These are phyloP conservation scores for Hymenoscyphus linearis DNA, from an alignment of 2,329 filamentous ascomycete genomes.

Conservation along the genomic window DNA sequence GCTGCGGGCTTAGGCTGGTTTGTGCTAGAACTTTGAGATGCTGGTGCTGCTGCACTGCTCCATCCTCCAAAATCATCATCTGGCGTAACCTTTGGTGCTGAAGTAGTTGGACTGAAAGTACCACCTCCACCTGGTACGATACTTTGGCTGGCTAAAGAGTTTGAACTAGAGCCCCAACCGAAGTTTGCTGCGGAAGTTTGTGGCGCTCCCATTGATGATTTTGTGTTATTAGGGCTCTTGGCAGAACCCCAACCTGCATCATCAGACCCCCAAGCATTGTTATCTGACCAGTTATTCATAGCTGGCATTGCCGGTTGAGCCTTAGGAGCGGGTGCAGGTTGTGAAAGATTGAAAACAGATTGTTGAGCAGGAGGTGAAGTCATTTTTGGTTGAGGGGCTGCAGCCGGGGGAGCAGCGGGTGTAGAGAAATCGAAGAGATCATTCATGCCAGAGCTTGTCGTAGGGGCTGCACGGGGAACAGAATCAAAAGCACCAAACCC, in stretches of 20 bases:
- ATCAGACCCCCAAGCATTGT: conserved; percentile 64
- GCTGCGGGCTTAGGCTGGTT: conserved; percentile 49
- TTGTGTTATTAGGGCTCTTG: conserved; percentile 41
- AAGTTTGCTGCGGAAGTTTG: conserved; percentile 55
- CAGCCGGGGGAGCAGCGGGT: conserved; percentile 38
- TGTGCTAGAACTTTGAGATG: conserved; percentile 38
- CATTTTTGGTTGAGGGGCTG: conserved; percentile 34
- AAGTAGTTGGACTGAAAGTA: conserved; percentile 50
- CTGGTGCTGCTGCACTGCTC: conserved; percentile 67
- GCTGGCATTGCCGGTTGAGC: conserved; percentile 37
- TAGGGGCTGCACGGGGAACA: conserved; percentile 33
- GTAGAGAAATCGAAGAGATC: conserved; percentile 77
- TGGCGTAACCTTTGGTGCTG: conserved; percentile 64
- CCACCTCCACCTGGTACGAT: conserved; percentile 59
- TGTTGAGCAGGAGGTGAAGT: conserved; percentile 36
- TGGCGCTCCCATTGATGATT: conserved; percentile 35
- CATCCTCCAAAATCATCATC: conserved; percentile 97
- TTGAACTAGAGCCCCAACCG: conserved; percentile 45
- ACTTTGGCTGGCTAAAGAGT: conserved; percentile 51
- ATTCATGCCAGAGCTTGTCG: conserved; percentile 53
- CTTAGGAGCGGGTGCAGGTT: conserved; percentile 39
- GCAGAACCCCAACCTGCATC: conserved; percentile 71
- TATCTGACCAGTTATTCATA: conserved; percentile 36
- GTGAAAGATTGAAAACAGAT: conserved; percentile 78
- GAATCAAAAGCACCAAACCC: conserved; percentile 58